A percentile compares a stretch with the other conserved stretches of the same genome.
Conservation (phyloP, 2,329 filamentous ascomycete species). For the Aspergillus brunneoviolaceus region DNA sequence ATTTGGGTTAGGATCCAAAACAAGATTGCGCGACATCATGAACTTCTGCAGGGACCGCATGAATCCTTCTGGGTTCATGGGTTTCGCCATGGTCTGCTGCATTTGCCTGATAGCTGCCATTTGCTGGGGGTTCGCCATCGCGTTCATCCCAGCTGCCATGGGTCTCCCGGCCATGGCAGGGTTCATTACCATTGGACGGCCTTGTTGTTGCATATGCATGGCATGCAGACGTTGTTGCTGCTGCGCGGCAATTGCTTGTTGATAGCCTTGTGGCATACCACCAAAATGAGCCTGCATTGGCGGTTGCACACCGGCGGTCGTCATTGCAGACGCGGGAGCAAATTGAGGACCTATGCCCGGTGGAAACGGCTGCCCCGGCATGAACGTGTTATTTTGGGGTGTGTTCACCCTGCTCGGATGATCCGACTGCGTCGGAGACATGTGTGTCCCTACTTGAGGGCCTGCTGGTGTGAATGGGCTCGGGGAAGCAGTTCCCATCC, state of each 20-base stretch:
- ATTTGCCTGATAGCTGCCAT: conserved; percentile 52
- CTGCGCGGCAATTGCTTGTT: conserved; percentile 66
- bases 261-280: conserved; percentile 52
- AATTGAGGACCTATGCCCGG: conserved; percentile 46
- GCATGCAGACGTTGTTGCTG: conserved; percentile 69
- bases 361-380: conserved; percentile 50
- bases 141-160: conserved; percentile 36
- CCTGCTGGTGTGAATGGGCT: conserved; percentile 81
- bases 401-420: conserved; percentile 65
- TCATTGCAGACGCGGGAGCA: conserved; percentile 40
- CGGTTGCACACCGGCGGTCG: conserved; percentile 39
- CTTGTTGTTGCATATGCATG: conserved; percentile 77
- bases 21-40: conserved; percentile 71
- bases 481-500: conserved; percentile 88
- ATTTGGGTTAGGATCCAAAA: conserved; percentile 71
- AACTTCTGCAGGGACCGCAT: conserved; percentile 75
- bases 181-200: conserved; percentile 58
- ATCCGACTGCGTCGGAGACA: conserved; percentile 75
- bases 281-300: conserved; percentile 51
- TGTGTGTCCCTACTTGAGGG: conserved; percentile 69
- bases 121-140: conserved; percentile 42
- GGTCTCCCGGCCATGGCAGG: conserved; percentile 37
- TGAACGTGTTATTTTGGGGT: conserved; percentile 70
- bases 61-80: conserved; percentile 62
- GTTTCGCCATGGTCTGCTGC: conserved; percentile 44